phyloP scores from a whole-genome alignment of 2,329 filamentous ascomycete genomes.

The Zymoseptoria ardabiliae region DNA sequence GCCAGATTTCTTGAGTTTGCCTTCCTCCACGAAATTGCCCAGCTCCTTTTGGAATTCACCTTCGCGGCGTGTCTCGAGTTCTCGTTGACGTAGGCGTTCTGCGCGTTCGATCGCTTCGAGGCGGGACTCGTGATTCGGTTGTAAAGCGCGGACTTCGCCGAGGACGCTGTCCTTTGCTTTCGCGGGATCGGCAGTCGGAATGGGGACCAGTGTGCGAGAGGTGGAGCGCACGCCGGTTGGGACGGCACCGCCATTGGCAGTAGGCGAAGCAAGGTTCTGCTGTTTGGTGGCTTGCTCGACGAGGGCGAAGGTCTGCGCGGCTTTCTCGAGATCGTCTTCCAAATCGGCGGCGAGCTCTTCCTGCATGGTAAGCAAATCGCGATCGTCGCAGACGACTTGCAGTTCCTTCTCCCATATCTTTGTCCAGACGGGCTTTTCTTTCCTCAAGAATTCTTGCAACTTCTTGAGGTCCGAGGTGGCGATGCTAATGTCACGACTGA shows the following conservation, averaged over 20 bases:
- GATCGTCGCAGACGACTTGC: constrained; percentile 89
- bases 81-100: constrained; percentile 82
- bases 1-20: constrained; percentile 90
- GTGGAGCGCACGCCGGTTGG: constrained; percentile 29
- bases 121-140: constrained; percentile 87
- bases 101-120: constrained; percentile 96
- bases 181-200: constrained; percentile 57
- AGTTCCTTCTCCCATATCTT: constrained; percentile 99
- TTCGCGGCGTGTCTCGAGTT: constrained; percentile 66
- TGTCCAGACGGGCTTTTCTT: constrained; percentile 94
- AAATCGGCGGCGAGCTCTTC: constrained; percentile 90
- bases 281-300: constrained; percentile 98
- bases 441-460: constrained; percentile 84
- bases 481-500: constrained; percentile 77
- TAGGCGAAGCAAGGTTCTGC: constrained; percentile 67
- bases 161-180: constrained; percentile 86
- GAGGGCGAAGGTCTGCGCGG: constrained; percentile 82
- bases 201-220: constrained; percentile 30
- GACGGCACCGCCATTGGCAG: constrained; percentile 2
- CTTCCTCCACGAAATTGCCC: constrained; percentile 75
- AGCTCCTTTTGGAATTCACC: constrained; percentile 84
- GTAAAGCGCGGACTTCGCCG: constrained; percentile 84
- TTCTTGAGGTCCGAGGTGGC: constrained; percentile 84
- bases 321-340: constrained; percentile 91
- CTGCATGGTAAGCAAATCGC: constrained; percentile 90